Evolutionary conservation across 768 basidiomycete genomes (phyloP).

Genomic region (Boletus rubropictus): DNA sequence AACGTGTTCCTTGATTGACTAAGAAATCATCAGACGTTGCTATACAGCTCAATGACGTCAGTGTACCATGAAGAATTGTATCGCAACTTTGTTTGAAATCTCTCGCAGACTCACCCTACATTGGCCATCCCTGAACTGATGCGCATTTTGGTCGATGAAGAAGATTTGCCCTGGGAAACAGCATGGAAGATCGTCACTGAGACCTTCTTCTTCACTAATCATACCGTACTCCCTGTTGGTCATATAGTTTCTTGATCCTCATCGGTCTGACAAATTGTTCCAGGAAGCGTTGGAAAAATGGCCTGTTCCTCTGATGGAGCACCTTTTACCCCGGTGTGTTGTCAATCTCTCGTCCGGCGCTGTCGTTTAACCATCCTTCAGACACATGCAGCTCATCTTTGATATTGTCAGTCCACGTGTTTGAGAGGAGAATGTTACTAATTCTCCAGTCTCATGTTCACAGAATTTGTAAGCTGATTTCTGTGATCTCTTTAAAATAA

Average conservation of each 20-base stretch:
- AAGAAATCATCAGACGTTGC: conserved; percentile 54
- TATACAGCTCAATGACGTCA: conserved; percentile 91
- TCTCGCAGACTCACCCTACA: conserved; percentile 82
- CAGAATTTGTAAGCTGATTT: conserved; percentile 35
- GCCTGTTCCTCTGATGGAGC: conserved; percentile 81
- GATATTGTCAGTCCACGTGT: conserved; percentile 61
- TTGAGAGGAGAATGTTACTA: neutral
- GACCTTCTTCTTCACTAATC: conserved; percentile 95
- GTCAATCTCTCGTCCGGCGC: conserved; percentile 1
- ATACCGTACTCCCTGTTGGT: conserved; percentile 83
- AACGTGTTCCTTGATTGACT: conserved; percentile 1
- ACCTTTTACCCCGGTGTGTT: conserved; percentile 68
- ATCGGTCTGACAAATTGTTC: neutral
- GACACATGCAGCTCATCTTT: conserved; percentile 89
- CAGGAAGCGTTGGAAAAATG: conserved; percentile 88
- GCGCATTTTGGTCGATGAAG: conserved; percentile 89
- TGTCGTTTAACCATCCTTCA: conserved; percentile 8
- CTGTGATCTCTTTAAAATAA: neutral
- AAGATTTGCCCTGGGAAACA: conserved; percentile 73
- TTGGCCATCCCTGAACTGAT: conserved; percentile 93
- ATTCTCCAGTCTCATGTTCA: conserved; percentile 10
- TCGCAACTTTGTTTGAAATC: conserved; percentile 1
- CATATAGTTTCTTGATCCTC: neutral
- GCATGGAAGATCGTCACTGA: conserved; percentile 89
- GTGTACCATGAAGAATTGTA: conserved; percentile 14